phyloP scores from a whole-genome alignment of 805 yeast genomes.

The Starmerella bacillaris region DNA sequence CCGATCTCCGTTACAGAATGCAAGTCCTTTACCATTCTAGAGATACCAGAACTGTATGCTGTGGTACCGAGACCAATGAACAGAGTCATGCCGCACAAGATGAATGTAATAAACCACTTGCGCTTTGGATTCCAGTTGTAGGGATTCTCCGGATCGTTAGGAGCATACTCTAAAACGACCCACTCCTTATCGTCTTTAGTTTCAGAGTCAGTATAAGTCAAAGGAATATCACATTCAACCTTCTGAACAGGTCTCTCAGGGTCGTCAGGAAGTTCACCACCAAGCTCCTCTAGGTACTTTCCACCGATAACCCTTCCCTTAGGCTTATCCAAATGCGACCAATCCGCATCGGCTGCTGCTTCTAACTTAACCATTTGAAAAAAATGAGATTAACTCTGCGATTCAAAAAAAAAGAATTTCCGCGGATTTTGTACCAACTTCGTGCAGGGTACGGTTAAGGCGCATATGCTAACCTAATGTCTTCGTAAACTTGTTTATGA shows the following conservation, averaged over 20 bases:
- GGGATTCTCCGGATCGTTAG: conserved; percentile 81
- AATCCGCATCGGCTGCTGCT: conserved; percentile 15
- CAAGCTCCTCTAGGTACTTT: conserved; percentile 10
- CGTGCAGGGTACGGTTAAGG: too few species aligned
- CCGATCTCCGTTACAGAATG: conserved; percentile 48
- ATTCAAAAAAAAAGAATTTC: too few species aligned
- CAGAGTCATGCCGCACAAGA: conserved; percentile 55
- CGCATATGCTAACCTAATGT: too few species aligned
- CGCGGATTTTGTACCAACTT: too few species aligned
- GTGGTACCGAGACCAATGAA: conserved; percentile 90
- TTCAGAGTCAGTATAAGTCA: conserved; percentile 14
- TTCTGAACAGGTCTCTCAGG: conserved; percentile 11
- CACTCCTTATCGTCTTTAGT: conserved; percentile 16
- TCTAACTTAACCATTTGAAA: conserved; percentile 11
- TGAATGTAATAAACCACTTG: conserved; percentile 34
- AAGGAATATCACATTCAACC: conserved; percentile 14
- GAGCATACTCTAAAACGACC: conserved; percentile 50
- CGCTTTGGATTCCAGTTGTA: conserved; percentile 51
- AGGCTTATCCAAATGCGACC: conserved; percentile 14
- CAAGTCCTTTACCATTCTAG: conserved; percentile 37
- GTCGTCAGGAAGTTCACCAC: conserved; percentile 7
- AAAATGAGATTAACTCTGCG: too few species aligned
- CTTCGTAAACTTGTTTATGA: too few species aligned
- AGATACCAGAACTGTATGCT: conserved; percentile 74
- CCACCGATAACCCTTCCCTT: conserved; percentile 16